Percentiles rank a stretch among this genome's conserved stretches.
These are phyloP conservation scores for Heimioporus sp. DNA, from an alignment of 768 basidiomycete genomes.

Conservation along the genomic window DNA sequence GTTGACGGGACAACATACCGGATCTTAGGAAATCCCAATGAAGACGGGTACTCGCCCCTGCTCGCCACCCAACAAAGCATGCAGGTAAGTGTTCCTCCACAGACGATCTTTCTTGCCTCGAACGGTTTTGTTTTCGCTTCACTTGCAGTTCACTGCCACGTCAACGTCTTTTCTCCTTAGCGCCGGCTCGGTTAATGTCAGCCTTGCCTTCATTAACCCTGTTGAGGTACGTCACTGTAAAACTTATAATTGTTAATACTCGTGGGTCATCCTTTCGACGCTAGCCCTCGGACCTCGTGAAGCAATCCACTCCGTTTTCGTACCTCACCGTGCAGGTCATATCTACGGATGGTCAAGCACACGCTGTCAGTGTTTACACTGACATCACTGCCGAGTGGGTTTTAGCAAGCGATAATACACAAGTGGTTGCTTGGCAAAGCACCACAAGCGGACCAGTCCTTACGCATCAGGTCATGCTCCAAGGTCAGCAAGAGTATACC, in stretches of 20 bases:
- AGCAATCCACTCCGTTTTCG: constrained; percentile 61
- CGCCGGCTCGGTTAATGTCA: constrained; percentile 62
- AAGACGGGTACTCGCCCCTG: constrained; percentile 39
- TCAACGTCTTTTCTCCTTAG: constrained; percentile 62
- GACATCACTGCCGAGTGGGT: constrained; percentile 60
- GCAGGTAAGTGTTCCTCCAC: constrained; percentile 30
- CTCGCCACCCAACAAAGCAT: constrained; percentile 57
- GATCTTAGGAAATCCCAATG: constrained; percentile 53
- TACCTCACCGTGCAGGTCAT: constrained; percentile 52
- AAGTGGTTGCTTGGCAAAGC: constrained; percentile 53
- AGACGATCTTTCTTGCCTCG: neutral
- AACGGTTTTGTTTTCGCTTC: neutral
- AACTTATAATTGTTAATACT: neutral
- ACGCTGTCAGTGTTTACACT: constrained; percentile 56
- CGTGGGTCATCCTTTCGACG: neutral
- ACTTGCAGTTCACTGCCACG: constrained; percentile 60
- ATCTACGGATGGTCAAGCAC: constrained; percentile 47
- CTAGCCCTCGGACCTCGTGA: constrained; percentile 56
- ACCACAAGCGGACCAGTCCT: constrained; percentile 44
- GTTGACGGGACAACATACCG: constrained; percentile 56
- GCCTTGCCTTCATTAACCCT: constrained; percentile 62
- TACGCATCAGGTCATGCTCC: constrained; percentile 58
- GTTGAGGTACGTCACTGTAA: constrained; percentile 47
- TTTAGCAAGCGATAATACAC: constrained; percentile 43
- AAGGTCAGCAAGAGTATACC: constrained; percentile 40